These are phyloP conservation scores for Solanum sitiens DNA, from an alignment of 257 asterid species.

Conservation along the genomic window DNA sequence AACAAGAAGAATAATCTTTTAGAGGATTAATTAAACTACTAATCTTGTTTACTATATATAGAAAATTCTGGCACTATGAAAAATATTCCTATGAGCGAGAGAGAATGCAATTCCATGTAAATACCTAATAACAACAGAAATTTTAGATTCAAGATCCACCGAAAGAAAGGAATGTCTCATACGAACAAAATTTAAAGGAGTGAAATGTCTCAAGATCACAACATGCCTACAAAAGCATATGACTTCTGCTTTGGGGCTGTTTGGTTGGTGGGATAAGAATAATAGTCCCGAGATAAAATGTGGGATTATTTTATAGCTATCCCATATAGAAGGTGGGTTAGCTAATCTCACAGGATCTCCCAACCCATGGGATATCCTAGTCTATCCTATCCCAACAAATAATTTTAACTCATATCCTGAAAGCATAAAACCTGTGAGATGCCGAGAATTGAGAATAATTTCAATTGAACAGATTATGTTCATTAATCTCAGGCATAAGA, in stretches of 20 bases:
- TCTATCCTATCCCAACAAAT: neutral
- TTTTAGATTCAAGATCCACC: neutral
- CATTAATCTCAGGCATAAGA: neutral
- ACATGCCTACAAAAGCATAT: neutral
- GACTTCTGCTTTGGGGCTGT: neutral
- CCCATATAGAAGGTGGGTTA: neutral
- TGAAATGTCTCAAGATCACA: neutral
- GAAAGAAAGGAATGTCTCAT: neutral
- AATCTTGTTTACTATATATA: neutral
- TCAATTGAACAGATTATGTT: neutral
- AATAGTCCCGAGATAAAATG: neutral
- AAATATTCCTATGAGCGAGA: neutral
- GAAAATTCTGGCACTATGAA: neutral
- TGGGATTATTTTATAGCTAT: neutral
- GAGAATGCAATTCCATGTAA: neutral
- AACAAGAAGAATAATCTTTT: neutral
- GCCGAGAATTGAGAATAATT: neutral
- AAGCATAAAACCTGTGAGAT: neutral
- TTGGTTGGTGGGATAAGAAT: neutral
- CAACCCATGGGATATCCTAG: neutral
- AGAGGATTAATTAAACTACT: neutral
- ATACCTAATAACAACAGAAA: neutral
- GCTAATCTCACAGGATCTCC: neutral
- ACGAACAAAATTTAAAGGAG: neutral
- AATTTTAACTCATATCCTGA: neutral